These are phyloP conservation scores for Erysimum pusillum DNA, from an alignment of 441 rosid species.

Conservation along the genomic window DNA sequence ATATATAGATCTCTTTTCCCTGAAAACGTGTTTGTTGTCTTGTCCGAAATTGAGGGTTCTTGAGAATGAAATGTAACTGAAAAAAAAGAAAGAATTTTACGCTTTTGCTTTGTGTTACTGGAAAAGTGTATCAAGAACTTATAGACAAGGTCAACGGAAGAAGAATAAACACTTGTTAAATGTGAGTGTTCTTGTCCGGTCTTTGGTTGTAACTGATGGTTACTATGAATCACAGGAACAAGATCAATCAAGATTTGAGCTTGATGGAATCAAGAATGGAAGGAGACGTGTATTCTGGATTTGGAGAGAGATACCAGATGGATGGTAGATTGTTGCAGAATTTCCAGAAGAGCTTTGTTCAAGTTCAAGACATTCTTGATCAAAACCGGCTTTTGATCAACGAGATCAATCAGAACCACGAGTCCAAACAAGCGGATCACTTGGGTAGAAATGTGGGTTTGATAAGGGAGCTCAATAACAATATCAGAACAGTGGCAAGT, in stretches of 20 bases:
- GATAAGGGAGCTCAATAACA: slow-evolving; percentile 92
- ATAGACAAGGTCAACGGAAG: slow-evolving; percentile 35
- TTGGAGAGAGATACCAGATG: slow-evolving; percentile 65
- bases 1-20: slow-evolving; percentile 40
- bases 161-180: not conserved
- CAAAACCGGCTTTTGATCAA: slow-evolving; percentile 86
- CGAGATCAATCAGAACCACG: slow-evolving; percentile 91
- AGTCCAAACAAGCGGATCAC: slow-evolving; percentile 83
- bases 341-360: slow-evolving; percentile 81
- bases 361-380: slow-evolving; percentile 88
- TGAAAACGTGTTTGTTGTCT: slow-evolving; percentile 30
- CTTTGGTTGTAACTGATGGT: slow-evolving; percentile 2
- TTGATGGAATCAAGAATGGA: slow-evolving; percentile 57
- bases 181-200: not conserved
- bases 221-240: slow-evolving; percentile 17
- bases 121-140: slow-evolving; percentile 18
- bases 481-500: slow-evolving; percentile 86
- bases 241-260: slow-evolving; percentile 33
- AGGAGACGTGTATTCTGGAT: slow-evolving; percentile 70
- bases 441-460: slow-evolving; percentile 84
- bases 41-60: slow-evolving; percentile 31
- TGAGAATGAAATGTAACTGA: slow-evolving; percentile 23
- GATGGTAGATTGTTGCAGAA: slow-evolving; percentile 75
- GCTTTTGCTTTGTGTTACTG: not conserved
- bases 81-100: not conserved